phyloP scores from a whole-genome alignment of 2,329 filamentous ascomycete species.

The Talaromyces sp. region DNA sequence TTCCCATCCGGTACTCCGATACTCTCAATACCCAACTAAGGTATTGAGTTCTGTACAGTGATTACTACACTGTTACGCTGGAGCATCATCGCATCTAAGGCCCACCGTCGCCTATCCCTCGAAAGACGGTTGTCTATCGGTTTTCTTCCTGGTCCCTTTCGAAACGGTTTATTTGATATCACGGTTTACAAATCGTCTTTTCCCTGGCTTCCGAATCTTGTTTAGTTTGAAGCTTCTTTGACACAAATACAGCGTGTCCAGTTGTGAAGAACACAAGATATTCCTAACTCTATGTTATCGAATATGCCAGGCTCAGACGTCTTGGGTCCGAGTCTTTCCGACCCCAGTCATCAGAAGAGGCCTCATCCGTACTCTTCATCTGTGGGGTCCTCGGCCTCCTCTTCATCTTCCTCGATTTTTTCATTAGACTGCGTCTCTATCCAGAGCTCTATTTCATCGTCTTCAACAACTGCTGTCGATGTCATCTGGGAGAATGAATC shows the following conservation, averaged over 20 bases:
- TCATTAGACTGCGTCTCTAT: slow-evolving; percentile 64
- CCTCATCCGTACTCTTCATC: slow-evolving; percentile 64
- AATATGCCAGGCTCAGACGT: slow-evolving; percentile 46
- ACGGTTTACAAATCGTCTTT: slow-evolving; percentile 23
- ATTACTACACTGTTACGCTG: slow-evolving; percentile 23
- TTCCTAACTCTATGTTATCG: slow-evolving; percentile 20
- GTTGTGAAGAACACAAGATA: slow-evolving; percentile 13
- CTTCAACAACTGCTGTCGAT: slow-evolving; percentile 61
- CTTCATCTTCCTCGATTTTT: slow-evolving; percentile 73
- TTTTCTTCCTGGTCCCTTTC: slow-evolving; percentile 32
- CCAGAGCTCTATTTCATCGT: slow-evolving; percentile 67
- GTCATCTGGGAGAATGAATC: slow-evolving; percentile 42
- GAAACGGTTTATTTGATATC: slow-evolving; percentile 30
- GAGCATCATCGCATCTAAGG: slow-evolving; percentile 26
- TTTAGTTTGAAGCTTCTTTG: neutral
- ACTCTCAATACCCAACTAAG: slow-evolving; percentile 2
- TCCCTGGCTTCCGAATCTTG: slow-evolving; percentile 19
- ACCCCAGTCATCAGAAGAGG: slow-evolving; percentile 37
- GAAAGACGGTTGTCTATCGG: slow-evolving; percentile 32
- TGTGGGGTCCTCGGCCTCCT: slow-evolving; percentile 70
- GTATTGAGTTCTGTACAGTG: slow-evolving; percentile 7
- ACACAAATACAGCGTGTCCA: slow-evolving; percentile 1
- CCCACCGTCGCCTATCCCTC: slow-evolving; percentile 32
- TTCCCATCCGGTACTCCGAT: neutral
- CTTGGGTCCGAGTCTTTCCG: slow-evolving; percentile 41